Base-by-base conservation (phyloP, 306 rosid genomes). In the Hippophae gyantsensis region DNA sequence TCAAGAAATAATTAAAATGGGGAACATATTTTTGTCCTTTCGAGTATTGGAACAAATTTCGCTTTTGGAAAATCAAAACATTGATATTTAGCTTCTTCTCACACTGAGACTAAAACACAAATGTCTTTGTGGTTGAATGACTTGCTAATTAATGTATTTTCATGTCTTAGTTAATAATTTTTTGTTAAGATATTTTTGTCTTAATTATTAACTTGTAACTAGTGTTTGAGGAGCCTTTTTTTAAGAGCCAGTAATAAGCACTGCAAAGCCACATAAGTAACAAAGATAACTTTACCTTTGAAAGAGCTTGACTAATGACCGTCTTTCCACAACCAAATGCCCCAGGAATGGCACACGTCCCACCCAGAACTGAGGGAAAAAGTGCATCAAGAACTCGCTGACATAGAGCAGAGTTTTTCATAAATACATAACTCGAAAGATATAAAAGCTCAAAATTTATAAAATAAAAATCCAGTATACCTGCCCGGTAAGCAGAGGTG, bases 321-420 rank as follows among this genome's bases (percentile, higher is more conserved):
- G 99, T 93, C 79, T 93, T 93, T 41, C 99, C 99, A 79, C 99
- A 93, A 58, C 99, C 99, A 73, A 93, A 93, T 63, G 99, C 99
- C 55, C 97, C 97, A 61, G 99, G 99, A 13, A 93, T 93, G 79
- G 99, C 99, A 82, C 99, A 93, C 43, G 99, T 93, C 56, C 99
- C 99, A 59, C 99, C 99, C 72, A 93, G 99, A 72, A 93, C 99
- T 8, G 99, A 93, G 57, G 99, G 99, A 73, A 93, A 93, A 65
- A 93, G 99, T 38, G 99, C 99, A 86, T 93, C 99, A 81, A 93
- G 97, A 84, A 86, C 97, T 52, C 99, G 97, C 99, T 93, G 78
- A 73, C 13, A 53, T 44, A 52, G 76, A 77, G 75, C 54, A 66
- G 57, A 65, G 71, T 45, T 42, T 0, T 7, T 67, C 43, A 78